Base-by-base conservation (phyloP, 805 yeast genomes). In the Candida coquimbonensis region DNA sequence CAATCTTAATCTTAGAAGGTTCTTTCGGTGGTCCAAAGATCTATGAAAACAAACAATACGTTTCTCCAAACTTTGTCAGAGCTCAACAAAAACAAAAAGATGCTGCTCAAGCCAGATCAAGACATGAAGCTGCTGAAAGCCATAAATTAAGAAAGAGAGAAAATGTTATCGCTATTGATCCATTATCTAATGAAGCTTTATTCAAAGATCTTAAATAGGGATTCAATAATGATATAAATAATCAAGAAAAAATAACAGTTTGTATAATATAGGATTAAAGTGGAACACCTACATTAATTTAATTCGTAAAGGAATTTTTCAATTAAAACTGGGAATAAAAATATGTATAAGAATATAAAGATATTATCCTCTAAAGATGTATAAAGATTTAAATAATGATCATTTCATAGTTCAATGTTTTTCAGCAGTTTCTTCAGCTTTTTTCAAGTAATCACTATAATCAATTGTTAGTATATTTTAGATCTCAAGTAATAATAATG, bases 1-100 rank as follows among this genome's bases (percentile, higher is more conserved):
- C 84, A 52, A 90, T 93, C 55, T 82, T 95, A 49, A 80, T 93
- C 44, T 74, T 91, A 52, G 98, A 93, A 70, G 99, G 99, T 41
- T 88, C 97, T 2, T 93, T 93, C 59, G 91, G 96, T 46, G 99
- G 99, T 19, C 96, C 98, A 53, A 88, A 90, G 75, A 89, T 93
- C 53, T 93, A 87, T 68, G 98, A 93, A 62, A 93, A 93, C 72
- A 90, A 87, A 72, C 93, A 91, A 67, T 93, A 87, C 66, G 96
- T 93, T 40, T 87, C 96, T 49, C 99, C 99, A 53, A 93, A 93
- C 73, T 80, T 86, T 49, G 91, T 84, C 36, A 85, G 99, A 72
- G 87, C 99, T 12, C 96, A 90, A 72, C 50, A 75, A 53, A 86
- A 80, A 64, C 85, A 82, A 56, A 78, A 84, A 61, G 81, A 84